Evolutionary conservation across 1,284 basidiomycete genomes (phyloP).

Genomic region (Trichosporon coremiiforme): DNA sequence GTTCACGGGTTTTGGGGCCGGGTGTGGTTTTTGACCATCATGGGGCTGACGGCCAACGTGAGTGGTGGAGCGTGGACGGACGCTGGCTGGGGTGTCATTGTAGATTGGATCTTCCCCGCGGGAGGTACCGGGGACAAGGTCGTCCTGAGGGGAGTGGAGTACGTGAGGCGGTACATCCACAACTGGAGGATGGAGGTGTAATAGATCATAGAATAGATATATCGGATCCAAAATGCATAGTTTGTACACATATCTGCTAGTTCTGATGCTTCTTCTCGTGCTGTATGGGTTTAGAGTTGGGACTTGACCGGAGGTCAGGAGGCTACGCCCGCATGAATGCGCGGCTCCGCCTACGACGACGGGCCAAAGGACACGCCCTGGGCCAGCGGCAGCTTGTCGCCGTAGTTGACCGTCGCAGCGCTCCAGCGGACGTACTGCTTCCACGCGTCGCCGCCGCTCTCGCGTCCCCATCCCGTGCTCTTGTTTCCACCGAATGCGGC

Average conservation of each 20-base stretch:
- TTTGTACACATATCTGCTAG: conserved; percentile 10
- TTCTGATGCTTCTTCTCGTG: not conserved
- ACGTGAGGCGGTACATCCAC: not conserved
- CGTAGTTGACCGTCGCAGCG: conserved; percentile 87
- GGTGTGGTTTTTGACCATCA: not conserved
- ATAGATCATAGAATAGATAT: not conserved
- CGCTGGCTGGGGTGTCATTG: conserved; percentile 5
- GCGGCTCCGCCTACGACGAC: conserved; percentile 20
- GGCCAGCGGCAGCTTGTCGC: conserved; percentile 80
- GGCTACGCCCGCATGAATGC: too few species aligned
- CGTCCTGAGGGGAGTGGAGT: not conserved
- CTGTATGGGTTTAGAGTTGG: too few species aligned
- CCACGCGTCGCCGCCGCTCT: conserved; percentile 95
- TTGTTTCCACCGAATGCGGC: conserved; percentile 93
- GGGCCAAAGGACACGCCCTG: conserved; percentile 81
- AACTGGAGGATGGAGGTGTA: not conserved
- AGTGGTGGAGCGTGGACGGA: not conserved
- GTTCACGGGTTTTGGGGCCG: conserved; percentile 10
- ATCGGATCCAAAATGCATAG: conserved; percentile 3
- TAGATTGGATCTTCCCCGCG: conserved; percentile 10
- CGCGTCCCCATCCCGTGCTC: conserved; percentile 80
- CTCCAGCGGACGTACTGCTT: conserved; percentile 65
- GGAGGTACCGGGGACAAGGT: conserved; percentile 6
- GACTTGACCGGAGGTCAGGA: too few species aligned
- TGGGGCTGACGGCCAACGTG: conserved; percentile 2